These are phyloP conservation scores for Vanilla planifolia DNA, from an alignment of 106 monocot species.

Conservation along the genomic window DNA sequence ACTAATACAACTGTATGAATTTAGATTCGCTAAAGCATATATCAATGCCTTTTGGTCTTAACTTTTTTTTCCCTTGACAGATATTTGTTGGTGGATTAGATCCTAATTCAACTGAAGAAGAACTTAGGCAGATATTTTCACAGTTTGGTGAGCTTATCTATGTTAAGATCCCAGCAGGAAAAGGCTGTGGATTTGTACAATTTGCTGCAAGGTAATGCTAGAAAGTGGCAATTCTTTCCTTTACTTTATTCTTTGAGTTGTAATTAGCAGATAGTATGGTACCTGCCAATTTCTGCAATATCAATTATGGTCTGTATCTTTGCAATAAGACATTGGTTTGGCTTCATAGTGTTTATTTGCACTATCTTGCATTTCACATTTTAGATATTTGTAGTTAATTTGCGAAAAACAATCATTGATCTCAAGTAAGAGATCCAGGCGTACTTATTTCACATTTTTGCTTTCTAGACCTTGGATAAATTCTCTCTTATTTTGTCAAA, in stretches of 20 bases:
- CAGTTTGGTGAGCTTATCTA: slow-evolving; percentile 86
- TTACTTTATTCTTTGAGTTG: slow-evolving; percentile 4
- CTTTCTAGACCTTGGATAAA: too few relatives aligned
- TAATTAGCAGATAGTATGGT: too few relatives aligned
- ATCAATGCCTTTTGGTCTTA: neutral
- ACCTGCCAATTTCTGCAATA: too few relatives aligned
- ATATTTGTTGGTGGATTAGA: slow-evolving; percentile 94
- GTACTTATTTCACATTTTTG: too few relatives aligned
- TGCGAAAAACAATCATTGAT: too few relatives aligned
- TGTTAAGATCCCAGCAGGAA: slow-evolving; percentile 79
- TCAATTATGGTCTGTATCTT: too few relatives aligned
- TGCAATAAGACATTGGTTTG: too few relatives aligned
- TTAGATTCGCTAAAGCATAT: neutral
- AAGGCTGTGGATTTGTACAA: slow-evolving; percentile 97
- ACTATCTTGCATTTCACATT: too few relatives aligned
- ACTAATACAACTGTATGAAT: slow-evolving; percentile 83
- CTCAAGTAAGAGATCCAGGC: too few relatives aligned
- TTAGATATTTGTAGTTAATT: too few relatives aligned
- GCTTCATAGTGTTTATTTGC: too few relatives aligned
- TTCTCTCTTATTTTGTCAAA: too few relatives aligned
- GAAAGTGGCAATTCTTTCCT: slow-evolving; percentile 1
- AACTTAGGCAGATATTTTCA: slow-evolving; percentile 67
- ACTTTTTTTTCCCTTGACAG: slow-evolving; percentile 38
- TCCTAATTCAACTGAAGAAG: slow-evolving; percentile 87
- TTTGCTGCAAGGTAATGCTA: slow-evolving; percentile 53